Conservation (phyloP, 371 early-diverging fungal species). For the Paraphysoderma sedebokerense region DNA sequence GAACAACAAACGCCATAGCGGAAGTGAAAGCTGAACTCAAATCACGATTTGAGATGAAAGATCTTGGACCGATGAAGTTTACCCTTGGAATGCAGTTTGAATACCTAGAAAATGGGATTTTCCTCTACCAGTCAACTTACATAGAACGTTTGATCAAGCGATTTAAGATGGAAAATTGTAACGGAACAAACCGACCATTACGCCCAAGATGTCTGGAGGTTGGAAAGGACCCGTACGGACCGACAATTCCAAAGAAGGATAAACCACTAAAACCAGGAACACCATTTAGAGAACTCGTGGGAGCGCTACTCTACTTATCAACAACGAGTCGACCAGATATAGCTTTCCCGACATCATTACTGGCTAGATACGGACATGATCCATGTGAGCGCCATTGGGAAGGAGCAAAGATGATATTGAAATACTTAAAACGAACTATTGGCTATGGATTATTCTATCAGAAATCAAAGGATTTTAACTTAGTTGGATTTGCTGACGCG, state of each 20-base stretch:
- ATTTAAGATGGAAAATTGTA: conserved; percentile 3
- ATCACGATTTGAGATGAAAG: conserved; percentile 5
- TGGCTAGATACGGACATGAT: conserved; percentile 2
- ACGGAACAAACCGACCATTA: neutral
- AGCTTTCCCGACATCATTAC: conserved; percentile 5
- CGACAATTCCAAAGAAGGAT: no score
- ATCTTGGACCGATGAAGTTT: conserved; percentile 2
- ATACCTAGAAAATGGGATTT: neutral
- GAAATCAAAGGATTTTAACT: neutral
- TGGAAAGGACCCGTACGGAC: neutral
- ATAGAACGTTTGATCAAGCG: conserved; percentile 1
- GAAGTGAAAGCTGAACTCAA: neutral
- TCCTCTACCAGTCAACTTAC: neutral
- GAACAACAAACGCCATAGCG: neutral
- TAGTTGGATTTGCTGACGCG: conserved; percentile 9
- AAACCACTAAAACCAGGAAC: no score
- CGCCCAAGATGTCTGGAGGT: neutral
- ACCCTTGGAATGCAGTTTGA: conserved; percentile 8
- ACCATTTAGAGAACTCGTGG: neutral
- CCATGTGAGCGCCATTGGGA: conserved; percentile 4
- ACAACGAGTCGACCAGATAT: conserved; percentile 5
- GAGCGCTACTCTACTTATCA: conserved; percentile 5
- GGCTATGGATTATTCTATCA: conserved; percentile 2
- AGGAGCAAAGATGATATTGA: conserved; percentile 3
- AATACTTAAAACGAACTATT: conserved; percentile 6